Evolutionary conservation across 1,284 basidiomycete species (phyloP), one percentile per base, ranked within the genome.

Genomic region (Boletus smithii): DNA sequence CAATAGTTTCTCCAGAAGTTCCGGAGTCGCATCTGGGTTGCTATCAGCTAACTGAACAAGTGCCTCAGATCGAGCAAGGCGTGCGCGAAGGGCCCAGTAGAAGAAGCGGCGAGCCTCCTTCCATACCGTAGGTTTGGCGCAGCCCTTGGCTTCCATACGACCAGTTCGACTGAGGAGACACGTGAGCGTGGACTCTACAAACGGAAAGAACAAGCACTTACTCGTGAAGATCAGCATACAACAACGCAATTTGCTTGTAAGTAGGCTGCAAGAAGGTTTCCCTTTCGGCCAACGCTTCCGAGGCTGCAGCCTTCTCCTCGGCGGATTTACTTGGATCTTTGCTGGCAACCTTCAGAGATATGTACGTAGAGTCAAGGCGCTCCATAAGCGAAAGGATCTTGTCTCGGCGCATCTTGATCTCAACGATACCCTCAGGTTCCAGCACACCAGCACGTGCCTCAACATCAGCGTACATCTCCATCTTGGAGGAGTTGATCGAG

Each of bases 401-500:
- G 68, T 95, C 94, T 55, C 87, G 86, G 53, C 92, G 85, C 79
- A 91, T 88, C 73, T 89, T 91, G 71, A 91, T 91, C 72, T 97
- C 95, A 54, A 99, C 82, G 59, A 99, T 84, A 71, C 97, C 97
- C 71, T 99, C 95, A 3, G 97, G 92, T 68, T 99, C 97, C 42
- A 98, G 80, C 33, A 99, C 93, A 79, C 97, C 97, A 50, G 94
- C 97, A 49, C 97, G 88, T 24, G 95, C 85, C 22, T 97, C 92
- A 46, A 90, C 84, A 66, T 99, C 97, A 35, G 95, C 95, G 68
- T 92, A 97, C 94, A 98, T 97, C 73, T 98, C 90, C 93, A 99
- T 99, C 73, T 97, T 89, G 63, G 93, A 88, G 5, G 89, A 79
- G 70, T 95, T 94, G 74, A 99, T 99, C 18, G 92, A 91, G 23